These are phyloP conservation scores for Neocatenulostroma microsporum DNA, from an alignment of 2,329 filamentous ascomycete genomes.

Conservation along the genomic window DNA sequence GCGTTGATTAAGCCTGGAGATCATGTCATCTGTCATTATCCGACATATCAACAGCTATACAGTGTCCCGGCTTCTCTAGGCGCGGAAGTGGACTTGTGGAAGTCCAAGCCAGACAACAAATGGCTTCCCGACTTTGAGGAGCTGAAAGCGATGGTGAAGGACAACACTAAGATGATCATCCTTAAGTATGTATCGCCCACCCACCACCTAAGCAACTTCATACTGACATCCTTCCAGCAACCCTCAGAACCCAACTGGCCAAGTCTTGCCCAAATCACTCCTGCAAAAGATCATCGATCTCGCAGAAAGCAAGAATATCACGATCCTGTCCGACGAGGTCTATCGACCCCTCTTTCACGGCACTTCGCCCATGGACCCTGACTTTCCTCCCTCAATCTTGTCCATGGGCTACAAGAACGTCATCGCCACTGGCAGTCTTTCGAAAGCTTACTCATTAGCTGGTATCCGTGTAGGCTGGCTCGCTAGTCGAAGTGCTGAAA, in stretches of 20 bases:
- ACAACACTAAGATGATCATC: conserved; percentile 64
- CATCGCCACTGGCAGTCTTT: conserved; percentile 71
- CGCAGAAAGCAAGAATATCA: conserved; percentile 55
- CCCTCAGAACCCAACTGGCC: conserved; percentile 76
- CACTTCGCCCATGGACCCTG: conserved; percentile 45
- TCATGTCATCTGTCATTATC: conserved; percentile 79
- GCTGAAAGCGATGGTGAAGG: conserved; percentile 55
- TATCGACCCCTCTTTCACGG: conserved; percentile 77
- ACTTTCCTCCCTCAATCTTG: conserved; percentile 59
- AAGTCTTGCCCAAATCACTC: conserved; percentile 54
- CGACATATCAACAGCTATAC: conserved; percentile 81
- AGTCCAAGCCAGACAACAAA: conserved; percentile 53
- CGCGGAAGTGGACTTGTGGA: conserved; percentile 71
- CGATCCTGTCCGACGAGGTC: conserved; percentile 69
- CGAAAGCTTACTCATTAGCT: conserved; percentile 75
- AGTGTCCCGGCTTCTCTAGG: conserved; percentile 65
- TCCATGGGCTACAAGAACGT: conserved; percentile 64
- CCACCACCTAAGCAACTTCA: neutral
- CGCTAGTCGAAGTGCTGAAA: conserved; percentile 53
- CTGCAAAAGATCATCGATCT: conserved; percentile 57
- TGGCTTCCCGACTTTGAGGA: conserved; percentile 62
- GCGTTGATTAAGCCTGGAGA: conserved; percentile 63
- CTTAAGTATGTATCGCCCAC: conserved; percentile 40
- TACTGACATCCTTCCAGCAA: conserved; percentile 44
- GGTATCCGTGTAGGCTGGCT: conserved; percentile 81